Percentiles rank a stretch among this genome's conserved stretches.
phyloP scores from a whole-genome alignment of 1,139 yeast genomes.

The Kodamaea arcana region DNA sequence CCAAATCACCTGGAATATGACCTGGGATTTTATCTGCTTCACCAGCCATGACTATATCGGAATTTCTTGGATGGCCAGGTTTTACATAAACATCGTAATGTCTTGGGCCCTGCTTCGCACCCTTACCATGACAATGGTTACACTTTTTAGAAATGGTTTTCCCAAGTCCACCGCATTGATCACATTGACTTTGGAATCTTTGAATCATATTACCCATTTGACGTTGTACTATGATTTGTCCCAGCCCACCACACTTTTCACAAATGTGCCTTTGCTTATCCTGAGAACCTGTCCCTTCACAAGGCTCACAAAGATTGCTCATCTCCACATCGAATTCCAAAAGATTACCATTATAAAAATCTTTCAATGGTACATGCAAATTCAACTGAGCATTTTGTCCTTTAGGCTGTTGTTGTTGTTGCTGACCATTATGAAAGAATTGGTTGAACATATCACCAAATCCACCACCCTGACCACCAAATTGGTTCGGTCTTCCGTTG shows the following conservation, averaged over 20 bases:
- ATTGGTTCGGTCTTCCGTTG: slow-evolving; percentile 52
- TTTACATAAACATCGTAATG: slow-evolving; percentile 58
- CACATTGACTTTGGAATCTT: slow-evolving; percentile 76
- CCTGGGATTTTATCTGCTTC: slow-evolving; percentile 87
- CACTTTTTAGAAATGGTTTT: slow-evolving; percentile 61
- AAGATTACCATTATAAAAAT: slow-evolving; percentile 66
- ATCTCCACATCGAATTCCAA: slow-evolving; percentile 61
- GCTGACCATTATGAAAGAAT: slow-evolving; percentile 59
- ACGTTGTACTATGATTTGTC: slow-evolving; percentile 60
- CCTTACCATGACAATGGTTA: slow-evolving; percentile 63
- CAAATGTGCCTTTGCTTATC: slow-evolving; percentile 71
- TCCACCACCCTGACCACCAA: slow-evolving; percentile 10
- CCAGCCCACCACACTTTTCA: slow-evolving; percentile 67
- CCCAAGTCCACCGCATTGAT: slow-evolving; percentile 77
- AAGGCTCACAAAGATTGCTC: slow-evolving; percentile 69
- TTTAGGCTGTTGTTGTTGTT: slow-evolving; percentile 32
- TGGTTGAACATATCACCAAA: slow-evolving; percentile 70
- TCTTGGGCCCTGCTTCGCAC: slow-evolving; percentile 55
- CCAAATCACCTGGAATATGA: slow-evolving; percentile 74
- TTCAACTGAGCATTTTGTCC: slow-evolving; percentile 65
- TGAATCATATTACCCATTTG: slow-evolving; percentile 91
- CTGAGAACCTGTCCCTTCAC: slow-evolving; percentile 81
- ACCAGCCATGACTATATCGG: slow-evolving; percentile 57
- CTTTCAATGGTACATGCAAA: slow-evolving; percentile 54
- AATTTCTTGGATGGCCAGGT: slow-evolving; percentile 67